Percentiles rank a stretch among this genome's conserved stretches.
Conservation (phyloP, 345 rosid genomes). For the Physaria fendleri region DNA sequence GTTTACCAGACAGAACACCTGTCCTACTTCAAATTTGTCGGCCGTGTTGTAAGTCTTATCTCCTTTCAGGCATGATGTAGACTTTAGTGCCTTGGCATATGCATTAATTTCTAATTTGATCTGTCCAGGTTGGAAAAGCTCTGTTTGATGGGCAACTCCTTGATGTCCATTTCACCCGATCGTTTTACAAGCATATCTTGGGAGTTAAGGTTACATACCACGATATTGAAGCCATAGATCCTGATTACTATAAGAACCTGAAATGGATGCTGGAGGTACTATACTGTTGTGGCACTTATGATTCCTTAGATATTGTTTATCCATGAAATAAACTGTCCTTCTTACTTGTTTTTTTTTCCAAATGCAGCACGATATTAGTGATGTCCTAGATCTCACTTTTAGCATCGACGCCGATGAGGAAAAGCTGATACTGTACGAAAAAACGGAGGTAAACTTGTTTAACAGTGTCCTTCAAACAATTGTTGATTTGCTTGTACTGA, state of each 20-base stretch:
- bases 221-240: constrained; percentile 98
- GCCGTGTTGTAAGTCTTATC: constrained; percentile 75
- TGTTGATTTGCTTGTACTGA: background rate
- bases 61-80: background rate
- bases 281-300: background rate
- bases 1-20: constrained; percentile 96
- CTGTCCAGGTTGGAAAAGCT: constrained; percentile 88
- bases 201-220: constrained; percentile 89
- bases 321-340: background rate
- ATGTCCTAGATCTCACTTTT: constrained; percentile 77
- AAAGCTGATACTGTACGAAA: constrained; percentile 76
- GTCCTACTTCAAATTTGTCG: constrained; percentile 95
- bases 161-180: constrained; percentile 96
- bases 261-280: constrained; percentile 99
- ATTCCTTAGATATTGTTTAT: background rate
- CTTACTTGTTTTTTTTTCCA: constrained; percentile 13
- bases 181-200: constrained; percentile 93
- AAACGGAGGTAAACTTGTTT: constrained; percentile 49
- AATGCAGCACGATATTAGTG: constrained; percentile 82
- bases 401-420: constrained; percentile 99
- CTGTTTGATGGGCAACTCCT: constrained; percentile 90
- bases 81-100: background rate
- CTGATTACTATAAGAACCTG: constrained; percentile 72
- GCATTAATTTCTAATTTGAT: constrained; percentile 8
- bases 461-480: background rate